These are phyloP conservation scores for Fistulifera solaris DNA, from an alignment of 108 stramenopile genomes.

Conservation along the genomic window DNA sequence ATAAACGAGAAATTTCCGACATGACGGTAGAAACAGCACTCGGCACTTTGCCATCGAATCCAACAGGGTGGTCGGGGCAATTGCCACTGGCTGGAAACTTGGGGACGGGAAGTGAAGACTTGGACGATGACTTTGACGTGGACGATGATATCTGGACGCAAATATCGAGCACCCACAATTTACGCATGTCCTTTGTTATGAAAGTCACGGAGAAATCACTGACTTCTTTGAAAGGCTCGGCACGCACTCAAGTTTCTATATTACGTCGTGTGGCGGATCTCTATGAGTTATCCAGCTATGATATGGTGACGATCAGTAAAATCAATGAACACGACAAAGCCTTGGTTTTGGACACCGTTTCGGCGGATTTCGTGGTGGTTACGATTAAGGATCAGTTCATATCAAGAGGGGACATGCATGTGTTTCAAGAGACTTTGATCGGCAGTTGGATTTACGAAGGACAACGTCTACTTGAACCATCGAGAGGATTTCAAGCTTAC, in stretches of 20 bases:
- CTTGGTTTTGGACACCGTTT: conserved; percentile 45
- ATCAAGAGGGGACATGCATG: conserved; percentile 72
- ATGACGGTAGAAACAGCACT: conserved; percentile 25
- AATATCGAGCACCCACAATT: conserved; percentile 45
- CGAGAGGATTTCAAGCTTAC: conserved; percentile 48
- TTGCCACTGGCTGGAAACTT: no score
- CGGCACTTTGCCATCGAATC: neutral
- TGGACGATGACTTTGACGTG: conserved; percentile 1
- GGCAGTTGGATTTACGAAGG: conserved; percentile 82
- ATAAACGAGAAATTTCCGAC: conserved; percentile 20
- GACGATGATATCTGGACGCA: conserved; percentile 23
- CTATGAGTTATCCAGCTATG: conserved; percentile 68
- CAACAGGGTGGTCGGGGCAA: no score
- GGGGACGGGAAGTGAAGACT: no score
- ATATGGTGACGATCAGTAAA: conserved; percentile 76
- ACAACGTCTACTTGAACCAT: conserved; percentile 42
- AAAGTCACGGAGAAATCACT: conserved; percentile 64
- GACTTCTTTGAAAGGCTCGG: conserved; percentile 61
- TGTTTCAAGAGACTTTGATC: conserved; percentile 54
- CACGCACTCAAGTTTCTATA: conserved; percentile 71
- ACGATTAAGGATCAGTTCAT: conserved; percentile 90
- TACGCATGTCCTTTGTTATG: conserved; percentile 66
- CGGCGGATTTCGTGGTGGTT: conserved; percentile 76
- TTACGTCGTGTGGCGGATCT: conserved; percentile 72
- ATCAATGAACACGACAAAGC: conserved; percentile 36